Conservation (phyloP, 441 rosid genomes). For the Mallotus japonicus region DNA sequence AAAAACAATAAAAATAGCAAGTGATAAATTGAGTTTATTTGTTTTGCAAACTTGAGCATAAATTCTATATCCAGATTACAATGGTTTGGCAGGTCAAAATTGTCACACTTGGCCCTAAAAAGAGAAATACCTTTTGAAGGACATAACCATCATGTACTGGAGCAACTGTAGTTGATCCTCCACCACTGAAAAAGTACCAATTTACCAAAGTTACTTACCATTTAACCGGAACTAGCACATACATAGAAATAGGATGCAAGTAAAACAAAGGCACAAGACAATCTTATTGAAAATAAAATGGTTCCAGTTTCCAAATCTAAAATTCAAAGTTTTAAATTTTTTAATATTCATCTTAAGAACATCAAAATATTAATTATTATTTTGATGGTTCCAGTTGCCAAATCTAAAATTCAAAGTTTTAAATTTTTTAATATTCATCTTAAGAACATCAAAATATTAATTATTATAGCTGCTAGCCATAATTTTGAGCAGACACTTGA, state of each 20-base stretch:
- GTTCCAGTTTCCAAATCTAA: not conserved
- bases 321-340: not conserved
- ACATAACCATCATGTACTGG: slow-evolving; percentile 99
- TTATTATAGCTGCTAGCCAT: too few relatives aligned
- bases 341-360: not conserved
- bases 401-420: not conserved
- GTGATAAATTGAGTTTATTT: too few relatives aligned
- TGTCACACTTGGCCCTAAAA: slow-evolving; percentile 6
- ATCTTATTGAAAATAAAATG: not conserved
- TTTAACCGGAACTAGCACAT: not conserved
- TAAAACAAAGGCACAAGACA: not conserved
- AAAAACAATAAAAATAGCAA: too few relatives aligned
- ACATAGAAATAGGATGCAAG: not conserved
- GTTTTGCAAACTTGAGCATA: too few relatives aligned
- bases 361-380: not conserved
- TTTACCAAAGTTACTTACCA: not conserved
- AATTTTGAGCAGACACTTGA: not conserved
- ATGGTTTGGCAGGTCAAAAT: not conserved
- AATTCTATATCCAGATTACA: not conserved
- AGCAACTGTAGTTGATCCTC: slow-evolving; percentile 95
- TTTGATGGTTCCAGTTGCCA: not conserved
- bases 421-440: not conserved
- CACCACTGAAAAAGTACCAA: slow-evolving; percentile 59
- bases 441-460: not conserved
- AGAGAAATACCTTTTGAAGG: slow-evolving; percentile 80